Evolutionary conservation across 2,329 filamentous ascomycete genomes (phyloP).

Genomic region (Ilyonectria robusta): DNA sequence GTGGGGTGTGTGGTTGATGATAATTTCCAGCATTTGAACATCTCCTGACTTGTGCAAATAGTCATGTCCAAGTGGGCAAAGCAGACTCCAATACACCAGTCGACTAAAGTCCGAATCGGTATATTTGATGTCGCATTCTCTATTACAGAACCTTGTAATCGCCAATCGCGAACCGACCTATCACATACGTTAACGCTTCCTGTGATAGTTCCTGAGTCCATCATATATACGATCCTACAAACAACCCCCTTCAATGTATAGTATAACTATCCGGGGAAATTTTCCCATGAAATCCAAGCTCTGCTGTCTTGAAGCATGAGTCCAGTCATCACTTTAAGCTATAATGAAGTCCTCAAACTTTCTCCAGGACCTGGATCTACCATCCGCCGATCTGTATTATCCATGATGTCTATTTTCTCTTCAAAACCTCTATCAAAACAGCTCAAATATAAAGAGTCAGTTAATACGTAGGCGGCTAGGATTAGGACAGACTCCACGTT

Average conservation of each 20-base stretch:
- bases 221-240: background rate
- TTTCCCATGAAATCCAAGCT: background rate
- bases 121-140: background rate
- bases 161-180: background rate
- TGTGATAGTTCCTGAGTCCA: background rate
- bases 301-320: slow-evolving; percentile 3
- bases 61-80: too few relatives aligned
- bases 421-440: slow-evolving; percentile 18
- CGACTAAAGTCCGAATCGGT: background rate
- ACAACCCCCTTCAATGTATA: background rate
- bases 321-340: slow-evolving; percentile 11
- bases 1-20: too few relatives aligned
- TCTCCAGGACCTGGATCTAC: slow-evolving; percentile 12
- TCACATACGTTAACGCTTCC: background rate
- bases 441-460: slow-evolving; percentile 1
- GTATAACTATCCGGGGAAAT: background rate
- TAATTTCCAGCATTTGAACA: too few relatives aligned
- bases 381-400: slow-evolving; percentile 26
- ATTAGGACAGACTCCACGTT: slow-evolving; percentile 9
- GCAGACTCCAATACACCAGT: too few relatives aligned
- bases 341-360: slow-evolving; percentile 1
- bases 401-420: slow-evolving; percentile 1
- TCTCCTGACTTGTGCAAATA: too few relatives aligned
- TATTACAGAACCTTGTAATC: background rate
- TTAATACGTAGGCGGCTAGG: background rate